Base-by-base conservation (phyloP, 2,329 filamentous ascomycete species). In the Zymoseptoria pseudotritici region DNA sequence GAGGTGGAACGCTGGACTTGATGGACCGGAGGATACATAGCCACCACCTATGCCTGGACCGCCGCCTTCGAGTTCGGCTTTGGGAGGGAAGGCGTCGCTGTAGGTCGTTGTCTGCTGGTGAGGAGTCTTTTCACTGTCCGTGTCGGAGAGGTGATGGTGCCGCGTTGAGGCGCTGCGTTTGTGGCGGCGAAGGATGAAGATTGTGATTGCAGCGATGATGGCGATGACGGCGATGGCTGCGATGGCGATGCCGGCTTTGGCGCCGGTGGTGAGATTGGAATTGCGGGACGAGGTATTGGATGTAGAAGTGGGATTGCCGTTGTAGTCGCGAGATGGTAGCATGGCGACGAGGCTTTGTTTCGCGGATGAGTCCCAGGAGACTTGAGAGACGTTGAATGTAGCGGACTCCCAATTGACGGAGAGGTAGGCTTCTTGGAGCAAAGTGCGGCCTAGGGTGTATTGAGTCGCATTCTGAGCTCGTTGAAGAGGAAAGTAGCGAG, bases 401-500 rank as follows among this genome's bases (percentile, higher is more conserved):
- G 73, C 67, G 11, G 76, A 72, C 62, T 81, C 78, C 71, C 77
- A 81, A 61, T 81, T 78, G 5, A 80, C 78, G 2, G 72, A 74
- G 54, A 82, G 61, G 61, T 81, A 81, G 2, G 86, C 82, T 72
- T 90, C 87, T 69, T 90, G 88, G 57, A 91, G 74, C 64, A 90
- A 90, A 0, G 83, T 81, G 36, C 86, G 80, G 7, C 88, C 88
- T 42, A 90, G 79, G 11, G 86, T 81, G 70, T 83, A 81, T 63
- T 84, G 79, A 13, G 76, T 77, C 42, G 79, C 78, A 59, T 82
- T 78, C 20, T 78, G 69, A 10, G 82, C 77, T 60, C 82, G 81
- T 66, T 83, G 80, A 56, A 91, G 77, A 3, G 87, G 86, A 61
- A 90, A 90, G 69, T 90, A 90, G 10, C 54, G 81, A 0, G 83